Percentiles rank a stretch among this genome's conserved stretches.
Evolutionary conservation across 768 basidiomycete species (phyloP).

Genomic region (Collybia sordida): DNA sequence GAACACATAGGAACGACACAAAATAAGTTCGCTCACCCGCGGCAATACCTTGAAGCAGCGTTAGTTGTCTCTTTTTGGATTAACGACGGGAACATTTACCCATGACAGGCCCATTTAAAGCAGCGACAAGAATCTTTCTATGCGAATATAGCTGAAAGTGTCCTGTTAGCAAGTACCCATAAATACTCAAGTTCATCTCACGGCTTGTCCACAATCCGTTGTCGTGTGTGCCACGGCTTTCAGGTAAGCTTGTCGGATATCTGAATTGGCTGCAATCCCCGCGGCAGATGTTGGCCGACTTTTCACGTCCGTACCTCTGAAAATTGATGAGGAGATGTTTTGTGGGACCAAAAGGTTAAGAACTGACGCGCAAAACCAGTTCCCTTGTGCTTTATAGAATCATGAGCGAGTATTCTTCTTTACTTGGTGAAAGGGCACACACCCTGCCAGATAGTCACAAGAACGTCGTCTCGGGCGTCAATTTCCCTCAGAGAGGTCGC

Average conservation of each 20-base stretch:
- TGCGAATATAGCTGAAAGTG: constrained; percentile 59
- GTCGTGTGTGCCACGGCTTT: constrained; percentile 47
- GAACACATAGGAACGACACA: not conserved
- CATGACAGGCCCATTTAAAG: constrained; percentile 75
- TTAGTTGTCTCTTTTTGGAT: too few relatives aligned
- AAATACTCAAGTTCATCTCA: constrained; percentile 24
- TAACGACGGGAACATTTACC: constrained; percentile 36
- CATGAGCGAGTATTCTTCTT: not conserved
- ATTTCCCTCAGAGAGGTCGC: constrained; percentile 58
- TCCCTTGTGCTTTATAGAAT: constrained; percentile 49
- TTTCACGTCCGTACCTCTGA: constrained; percentile 62
- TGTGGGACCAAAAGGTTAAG: not conserved
- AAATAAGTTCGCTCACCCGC: not conserved
- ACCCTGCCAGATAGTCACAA: constrained; percentile 73
- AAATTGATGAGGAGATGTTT: not conserved
- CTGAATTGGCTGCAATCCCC: constrained; percentile 16
- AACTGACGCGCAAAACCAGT: constrained; percentile 74
- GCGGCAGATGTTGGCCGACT: constrained; percentile 12
- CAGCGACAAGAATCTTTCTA: constrained; percentile 67
- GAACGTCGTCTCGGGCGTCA: constrained; percentile 57
- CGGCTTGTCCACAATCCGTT: constrained; percentile 65
- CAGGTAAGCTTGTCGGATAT: constrained; percentile 47
- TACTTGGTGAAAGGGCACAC: constrained; percentile 3
- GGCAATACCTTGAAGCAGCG: constrained; percentile 2
- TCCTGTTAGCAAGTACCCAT: not conserved